Conservation (phyloP, 805 yeast species). For the Candida stauntonica region DNA sequence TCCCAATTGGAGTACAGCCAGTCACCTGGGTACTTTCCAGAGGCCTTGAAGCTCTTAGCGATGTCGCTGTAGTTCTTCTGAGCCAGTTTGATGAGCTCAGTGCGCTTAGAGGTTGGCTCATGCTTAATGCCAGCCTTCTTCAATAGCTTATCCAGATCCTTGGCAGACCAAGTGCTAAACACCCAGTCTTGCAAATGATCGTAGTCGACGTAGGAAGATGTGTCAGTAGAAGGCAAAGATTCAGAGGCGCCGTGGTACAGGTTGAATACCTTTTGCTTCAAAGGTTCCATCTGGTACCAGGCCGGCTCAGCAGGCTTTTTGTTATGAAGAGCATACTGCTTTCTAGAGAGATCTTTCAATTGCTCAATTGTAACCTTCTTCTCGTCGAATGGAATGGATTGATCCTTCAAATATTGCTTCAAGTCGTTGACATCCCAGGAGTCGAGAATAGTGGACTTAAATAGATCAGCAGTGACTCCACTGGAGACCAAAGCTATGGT, state of each 20-base stretch:
- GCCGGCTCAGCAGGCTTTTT: not conserved
- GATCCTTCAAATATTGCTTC: slow-evolving; percentile 32
- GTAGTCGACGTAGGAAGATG: slow-evolving; percentile 10
- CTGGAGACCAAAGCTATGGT: slow-evolving; percentile 15
- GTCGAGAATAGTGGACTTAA: slow-evolving; percentile 13
- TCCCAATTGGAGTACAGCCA: slow-evolving; percentile 55
- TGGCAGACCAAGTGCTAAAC: slow-evolving; percentile 43
- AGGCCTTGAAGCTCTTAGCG: slow-evolving; percentile 31
- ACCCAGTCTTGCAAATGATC: slow-evolving; percentile 37
- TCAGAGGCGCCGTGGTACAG: slow-evolving; percentile 6
- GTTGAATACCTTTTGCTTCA: slow-evolving; percentile 17
- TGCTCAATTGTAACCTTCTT: slow-evolving; percentile 23
- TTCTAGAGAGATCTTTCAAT: slow-evolving; percentile 26
- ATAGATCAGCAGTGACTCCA: slow-evolving; percentile 9
- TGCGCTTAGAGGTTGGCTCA: slow-evolving; percentile 29
- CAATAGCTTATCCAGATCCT: slow-evolving; percentile 32
- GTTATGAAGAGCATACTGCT: slow-evolving; percentile 16
- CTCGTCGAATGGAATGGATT: slow-evolving; percentile 22
- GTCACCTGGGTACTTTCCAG: slow-evolving; percentile 46
- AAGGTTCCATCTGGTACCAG: slow-evolving; percentile 13
- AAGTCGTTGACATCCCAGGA: slow-evolving; percentile 34
- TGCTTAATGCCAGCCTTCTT: slow-evolving; percentile 30
- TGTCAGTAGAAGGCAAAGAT: not conserved
- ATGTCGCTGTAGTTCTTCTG: slow-evolving; percentile 38
- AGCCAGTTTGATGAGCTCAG: slow-evolving; percentile 39